These are phyloP conservation scores for Leishmania tropica DNA, from an alignment of 208 protist genomes.

Conservation along the genomic window DNA sequence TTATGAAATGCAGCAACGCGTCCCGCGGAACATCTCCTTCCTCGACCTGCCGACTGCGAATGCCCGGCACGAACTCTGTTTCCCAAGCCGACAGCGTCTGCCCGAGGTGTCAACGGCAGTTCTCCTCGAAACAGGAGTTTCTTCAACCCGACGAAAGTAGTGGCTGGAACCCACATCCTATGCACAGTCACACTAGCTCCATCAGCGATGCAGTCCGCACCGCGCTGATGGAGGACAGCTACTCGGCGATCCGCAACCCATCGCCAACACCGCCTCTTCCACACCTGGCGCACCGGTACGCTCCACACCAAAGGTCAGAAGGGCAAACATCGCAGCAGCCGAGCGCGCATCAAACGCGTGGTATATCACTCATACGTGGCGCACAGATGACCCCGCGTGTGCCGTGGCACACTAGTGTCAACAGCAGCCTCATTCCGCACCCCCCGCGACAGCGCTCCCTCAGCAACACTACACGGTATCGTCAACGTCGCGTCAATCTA, in stretches of 20 bases:
- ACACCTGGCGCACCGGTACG: conserved; percentile 1
- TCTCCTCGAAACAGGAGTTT: conserved; percentile 9
- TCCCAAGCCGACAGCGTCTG: conserved; percentile 11
- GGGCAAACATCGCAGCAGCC: conserved; percentile 1
- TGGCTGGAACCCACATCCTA: not conserved
- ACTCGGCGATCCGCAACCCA: not conserved
- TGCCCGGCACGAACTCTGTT: not conserved
- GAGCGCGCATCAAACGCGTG: not conserved
- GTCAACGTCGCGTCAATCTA: conserved; percentile 48
- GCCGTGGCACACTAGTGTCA: not conserved
- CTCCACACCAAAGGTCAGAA: conserved; percentile 4
- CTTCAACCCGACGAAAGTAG: not conserved
- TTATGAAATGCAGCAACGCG: conserved; percentile 42
- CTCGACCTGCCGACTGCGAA: conserved; percentile 7
- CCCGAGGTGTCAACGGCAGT: conserved; percentile 21
- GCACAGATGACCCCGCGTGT: conserved; percentile 11
- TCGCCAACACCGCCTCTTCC: not conserved
- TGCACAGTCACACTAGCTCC: conserved; percentile 17
- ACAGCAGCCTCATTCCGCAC: conserved; percentile 24
- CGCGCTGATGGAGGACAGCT: conserved; percentile 3
- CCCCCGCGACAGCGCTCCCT: conserved; percentile 23
- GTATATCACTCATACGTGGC: not conserved
- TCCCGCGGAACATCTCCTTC: conserved; percentile 19
- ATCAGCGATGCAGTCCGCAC: conserved; percentile 5
- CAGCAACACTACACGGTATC: conserved; percentile 30